phyloP scores from a whole-genome alignment of 1,139 yeast genomes.

The Candida sp. region DNA sequence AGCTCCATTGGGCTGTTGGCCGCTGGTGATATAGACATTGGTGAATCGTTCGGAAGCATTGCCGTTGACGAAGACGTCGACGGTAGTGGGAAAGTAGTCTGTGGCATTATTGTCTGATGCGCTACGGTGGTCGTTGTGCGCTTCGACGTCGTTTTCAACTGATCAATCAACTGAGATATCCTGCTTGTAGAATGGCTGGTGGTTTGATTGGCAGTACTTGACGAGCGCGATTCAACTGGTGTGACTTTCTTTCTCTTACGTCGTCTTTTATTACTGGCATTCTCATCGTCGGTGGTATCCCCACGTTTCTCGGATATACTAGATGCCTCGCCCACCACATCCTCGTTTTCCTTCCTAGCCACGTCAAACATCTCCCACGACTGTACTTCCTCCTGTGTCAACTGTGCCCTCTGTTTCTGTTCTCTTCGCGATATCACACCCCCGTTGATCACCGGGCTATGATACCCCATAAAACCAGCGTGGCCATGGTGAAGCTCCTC shows the following conservation, averaged over 20 bases:
- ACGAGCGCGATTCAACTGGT: constrained; percentile 12
- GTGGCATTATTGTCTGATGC: constrained; percentile 4
- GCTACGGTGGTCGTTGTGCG: neutral
- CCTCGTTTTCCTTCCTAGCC: constrained; percentile 21
- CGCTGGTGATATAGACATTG: constrained; percentile 14
- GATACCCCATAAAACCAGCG: neutral
- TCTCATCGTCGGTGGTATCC: neutral
- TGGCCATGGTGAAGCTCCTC: constrained; percentile 6
- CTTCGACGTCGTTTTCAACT: constrained; percentile 20
- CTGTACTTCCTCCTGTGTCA: constrained; percentile 39
- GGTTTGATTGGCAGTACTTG: neutral
- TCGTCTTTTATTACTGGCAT: constrained; percentile 14
- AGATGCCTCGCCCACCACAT: neutral
- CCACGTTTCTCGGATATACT: constrained; percentile 1
- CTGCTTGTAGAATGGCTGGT: constrained; percentile 16
- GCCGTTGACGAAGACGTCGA: constrained; percentile 1
- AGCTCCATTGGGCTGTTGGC: constrained; percentile 17
- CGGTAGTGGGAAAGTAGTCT: constrained; percentile 6
- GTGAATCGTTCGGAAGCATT: constrained; percentile 11
- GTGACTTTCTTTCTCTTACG: constrained; percentile 29
- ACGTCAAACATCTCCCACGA: constrained; percentile 47
- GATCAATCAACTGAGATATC: constrained; percentile 30
- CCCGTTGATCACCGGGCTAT: constrained; percentile 36
- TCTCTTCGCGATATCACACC: constrained; percentile 45
- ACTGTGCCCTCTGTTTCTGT: constrained; percentile 28